Evolutionary conservation across 2,329 filamentous ascomycete genomes (phyloP).

Genomic region (Colletotrichum sp.): DNA sequence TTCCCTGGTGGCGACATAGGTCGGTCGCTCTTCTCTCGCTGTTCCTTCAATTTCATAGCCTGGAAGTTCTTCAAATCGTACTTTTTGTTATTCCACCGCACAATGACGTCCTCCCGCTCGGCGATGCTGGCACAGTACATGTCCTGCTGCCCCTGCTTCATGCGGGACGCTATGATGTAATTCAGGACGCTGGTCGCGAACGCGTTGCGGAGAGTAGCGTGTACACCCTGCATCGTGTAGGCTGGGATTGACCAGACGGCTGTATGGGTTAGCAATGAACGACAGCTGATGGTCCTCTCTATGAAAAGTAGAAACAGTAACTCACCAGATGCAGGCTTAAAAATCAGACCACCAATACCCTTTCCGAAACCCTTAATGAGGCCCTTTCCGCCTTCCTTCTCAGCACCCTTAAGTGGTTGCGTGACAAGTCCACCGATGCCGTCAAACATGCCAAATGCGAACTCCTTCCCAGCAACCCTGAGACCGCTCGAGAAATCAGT

Average conservation of each 20-base stretch:
- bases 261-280: slow-evolving; percentile 24
- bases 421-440: slow-evolving; percentile 82
- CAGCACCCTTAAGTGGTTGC: slow-evolving; percentile 70
- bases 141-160: slow-evolving; percentile 76
- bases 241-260: slow-evolving; percentile 76
- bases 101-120: slow-evolving; percentile 69
- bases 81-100: slow-evolving; percentile 67
- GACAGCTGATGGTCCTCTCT: not conserved
- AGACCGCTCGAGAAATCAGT: slow-evolving; percentile 79
- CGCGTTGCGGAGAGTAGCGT: slow-evolving; percentile 75
- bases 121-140: slow-evolving; percentile 56
- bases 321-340: slow-evolving; percentile 82
- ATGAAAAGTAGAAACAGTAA: slow-evolving; percentile 3
- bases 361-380: slow-evolving; percentile 82
- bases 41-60: slow-evolving; percentile 53
- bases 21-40: slow-evolving; percentile 35
- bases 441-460: slow-evolving; percentile 80
- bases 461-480: slow-evolving; percentile 78
- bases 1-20: slow-evolving; percentile 23
- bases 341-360: slow-evolving; percentile 79
- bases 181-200: slow-evolving; percentile 76
- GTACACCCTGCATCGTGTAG: slow-evolving; percentile 82
- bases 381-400: slow-evolving; percentile 58
- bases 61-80: slow-evolving; percentile 67
- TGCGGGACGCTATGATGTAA: slow-evolving; percentile 80